Evolutionary conservation across 495 filamentous ascomycete genomes (phyloP).

Genomic region (Tuber calosporum): DNA sequence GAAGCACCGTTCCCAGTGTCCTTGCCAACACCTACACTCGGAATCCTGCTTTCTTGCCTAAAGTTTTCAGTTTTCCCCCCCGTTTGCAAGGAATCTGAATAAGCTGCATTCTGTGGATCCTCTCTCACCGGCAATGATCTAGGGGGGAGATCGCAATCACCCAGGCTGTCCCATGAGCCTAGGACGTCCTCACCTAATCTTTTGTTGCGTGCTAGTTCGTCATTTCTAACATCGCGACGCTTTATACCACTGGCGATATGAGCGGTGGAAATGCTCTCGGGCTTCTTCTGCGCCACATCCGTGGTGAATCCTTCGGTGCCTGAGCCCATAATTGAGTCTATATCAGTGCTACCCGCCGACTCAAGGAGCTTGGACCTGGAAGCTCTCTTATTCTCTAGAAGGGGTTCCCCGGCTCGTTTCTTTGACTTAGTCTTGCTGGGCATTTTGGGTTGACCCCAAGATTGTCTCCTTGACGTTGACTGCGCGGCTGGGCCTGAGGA

Average conservation of each 20-base stretch:
- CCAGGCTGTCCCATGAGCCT: neutral
- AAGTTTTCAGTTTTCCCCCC: neutral
- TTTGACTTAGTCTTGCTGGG: neutral
- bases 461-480: conserved; percentile 22
- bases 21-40: neutral
- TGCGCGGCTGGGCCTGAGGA: conserved; percentile 21
- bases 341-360: neutral
- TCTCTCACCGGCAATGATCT: neutral
- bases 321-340: neutral
- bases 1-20: neutral
- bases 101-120: neutral
- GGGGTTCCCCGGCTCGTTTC: neutral
- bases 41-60: neutral
- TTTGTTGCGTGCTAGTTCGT: neutral
- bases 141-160: neutral
- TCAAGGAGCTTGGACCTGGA: neutral
- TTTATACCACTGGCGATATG: neutral
- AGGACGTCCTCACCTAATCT: neutral
- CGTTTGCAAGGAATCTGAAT: neutral
- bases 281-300: neutral
- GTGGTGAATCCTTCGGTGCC: neutral
- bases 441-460: neutral
- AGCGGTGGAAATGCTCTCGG: neutral
- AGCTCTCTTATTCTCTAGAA: neutral
- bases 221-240: neutral